Percentiles rank a stretch among this genome's conserved stretches.
Conservation (phyloP, 1,284 basidiomycete species). For the Cutaneotrichosporon cavernicola region DNA sequence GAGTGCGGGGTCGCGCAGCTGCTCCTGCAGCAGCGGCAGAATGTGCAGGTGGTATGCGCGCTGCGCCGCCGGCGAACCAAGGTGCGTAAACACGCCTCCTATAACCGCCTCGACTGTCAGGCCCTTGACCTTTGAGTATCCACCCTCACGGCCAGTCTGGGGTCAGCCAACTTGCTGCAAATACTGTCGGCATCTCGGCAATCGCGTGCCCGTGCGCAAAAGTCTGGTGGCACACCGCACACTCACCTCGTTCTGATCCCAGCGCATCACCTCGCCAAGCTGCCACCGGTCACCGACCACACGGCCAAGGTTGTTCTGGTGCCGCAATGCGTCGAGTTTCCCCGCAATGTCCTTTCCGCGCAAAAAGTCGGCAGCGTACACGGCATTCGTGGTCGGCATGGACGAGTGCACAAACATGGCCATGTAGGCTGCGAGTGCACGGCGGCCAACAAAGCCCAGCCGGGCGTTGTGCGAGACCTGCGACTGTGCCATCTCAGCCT, state of each 20-base stretch:
- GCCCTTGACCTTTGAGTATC: conserved; percentile 39
- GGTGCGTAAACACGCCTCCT: conserved; percentile 47
- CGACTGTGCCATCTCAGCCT: conserved; percentile 18
- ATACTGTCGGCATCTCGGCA: background rate
- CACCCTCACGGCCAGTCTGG: conserved; percentile 32
- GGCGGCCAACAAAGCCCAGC: conserved; percentile 48
- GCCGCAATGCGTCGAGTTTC: conserved; percentile 40
- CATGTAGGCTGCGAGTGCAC: conserved; percentile 45
- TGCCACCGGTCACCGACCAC: conserved; percentile 43
- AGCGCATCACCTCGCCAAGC: conserved; percentile 45
- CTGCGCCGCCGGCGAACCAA: conserved; percentile 50
- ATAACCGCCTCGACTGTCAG: conserved; percentile 47
- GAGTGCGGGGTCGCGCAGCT: conserved; percentile 44
- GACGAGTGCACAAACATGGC: conserved; percentile 48
- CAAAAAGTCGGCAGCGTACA: conserved; percentile 14
- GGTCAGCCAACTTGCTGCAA: conserved; percentile 11
- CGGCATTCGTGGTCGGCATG: conserved; percentile 11
- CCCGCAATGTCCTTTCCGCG: conserved; percentile 29
- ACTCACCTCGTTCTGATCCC: conserved; percentile 48
- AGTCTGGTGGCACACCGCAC: background rate
- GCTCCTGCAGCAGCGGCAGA: conserved; percentile 40
- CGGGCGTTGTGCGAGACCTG: conserved; percentile 43
- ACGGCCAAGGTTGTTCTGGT: conserved; percentile 45
- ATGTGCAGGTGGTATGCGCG: conserved; percentile 49
- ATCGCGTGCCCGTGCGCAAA: background rate